A percentile compares a stretch with the other conserved stretches of the same genome.
phyloP scores from a whole-genome alignment of 148 eudicot genomes.

The Rhododendron henanense region DNA sequence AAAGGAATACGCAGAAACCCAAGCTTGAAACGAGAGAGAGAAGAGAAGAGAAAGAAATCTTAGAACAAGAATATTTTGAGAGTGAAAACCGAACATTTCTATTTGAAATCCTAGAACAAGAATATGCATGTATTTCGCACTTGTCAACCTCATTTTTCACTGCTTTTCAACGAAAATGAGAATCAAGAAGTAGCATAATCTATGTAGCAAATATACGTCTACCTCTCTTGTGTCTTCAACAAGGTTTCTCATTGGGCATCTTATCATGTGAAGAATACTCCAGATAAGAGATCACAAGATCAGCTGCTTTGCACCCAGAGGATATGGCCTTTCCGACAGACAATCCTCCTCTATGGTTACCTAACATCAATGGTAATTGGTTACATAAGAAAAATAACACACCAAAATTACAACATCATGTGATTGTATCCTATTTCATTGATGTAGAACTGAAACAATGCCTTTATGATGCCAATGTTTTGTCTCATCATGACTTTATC shows the following conservation, averaged over 20 bases:
- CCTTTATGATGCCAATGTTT: neutral
- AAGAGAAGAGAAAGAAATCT: neutral
- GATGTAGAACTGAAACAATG: neutral
- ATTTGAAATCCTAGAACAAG: neutral
- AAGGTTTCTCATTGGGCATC: constrained; percentile 10
- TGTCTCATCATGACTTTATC: neutral
- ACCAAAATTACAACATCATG: neutral
- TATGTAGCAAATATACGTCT: neutral
- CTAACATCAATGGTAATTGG: constrained; percentile 27
- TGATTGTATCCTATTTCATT: neutral
- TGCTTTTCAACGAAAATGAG: neutral
- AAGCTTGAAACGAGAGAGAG: too few relatives aligned
- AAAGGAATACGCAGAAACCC: too few relatives aligned
- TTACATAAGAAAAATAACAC: neutral
- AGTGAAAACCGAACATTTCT: neutral
- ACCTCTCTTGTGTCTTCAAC: constrained; percentile 10
- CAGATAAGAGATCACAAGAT: constrained; percentile 69
- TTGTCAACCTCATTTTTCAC: neutral
- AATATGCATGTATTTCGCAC: neutral
- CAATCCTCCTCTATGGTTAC: constrained; percentile 93
- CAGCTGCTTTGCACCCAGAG: constrained; percentile 85
- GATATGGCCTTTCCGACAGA: constrained; percentile 90
- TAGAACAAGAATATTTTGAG: neutral
- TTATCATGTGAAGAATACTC: constrained; percentile 37
- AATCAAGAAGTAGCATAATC: neutral